phyloP scores from a whole-genome alignment of 2,329 filamentous ascomycete genomes.

The Penicillium corylophilum region DNA sequence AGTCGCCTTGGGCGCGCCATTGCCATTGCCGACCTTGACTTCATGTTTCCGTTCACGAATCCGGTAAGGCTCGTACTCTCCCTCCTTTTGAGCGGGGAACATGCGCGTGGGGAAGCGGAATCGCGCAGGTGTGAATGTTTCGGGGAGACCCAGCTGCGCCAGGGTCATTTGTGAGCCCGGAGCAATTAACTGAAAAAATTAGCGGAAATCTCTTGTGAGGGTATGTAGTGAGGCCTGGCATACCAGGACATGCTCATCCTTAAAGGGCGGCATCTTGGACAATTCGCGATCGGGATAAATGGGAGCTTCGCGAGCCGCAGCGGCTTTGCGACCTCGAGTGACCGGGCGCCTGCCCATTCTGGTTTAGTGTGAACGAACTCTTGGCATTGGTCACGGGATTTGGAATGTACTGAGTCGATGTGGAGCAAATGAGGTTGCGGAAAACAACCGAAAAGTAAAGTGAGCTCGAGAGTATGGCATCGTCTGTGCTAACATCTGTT shows the following conservation, averaged over 20 bases:
- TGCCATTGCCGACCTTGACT: conserved; percentile 28
- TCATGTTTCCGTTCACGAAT: conserved; percentile 57
- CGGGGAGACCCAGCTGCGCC: conserved; percentile 84
- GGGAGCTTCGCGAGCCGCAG: conserved; percentile 20
- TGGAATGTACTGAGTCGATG: neutral
- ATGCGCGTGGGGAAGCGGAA: conserved; percentile 88
- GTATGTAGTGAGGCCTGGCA: conserved; percentile 10
- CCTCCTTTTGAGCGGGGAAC: conserved; percentile 76
- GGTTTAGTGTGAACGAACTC: conserved; percentile 21
- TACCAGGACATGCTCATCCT: conserved; percentile 55
- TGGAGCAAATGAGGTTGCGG: neutral
- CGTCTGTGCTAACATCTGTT: neutral
- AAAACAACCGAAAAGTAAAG: neutral
- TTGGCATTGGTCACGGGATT: conserved; percentile 7
- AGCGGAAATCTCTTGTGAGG: neutral
- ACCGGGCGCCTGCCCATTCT: conserved; percentile 10
- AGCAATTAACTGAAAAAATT: conserved; percentile 48
- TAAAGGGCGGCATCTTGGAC: conserved; percentile 50
- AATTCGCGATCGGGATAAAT: conserved; percentile 18
- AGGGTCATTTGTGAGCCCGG: conserved; percentile 83
- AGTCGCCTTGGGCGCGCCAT: conserved; percentile 35
- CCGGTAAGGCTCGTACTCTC: conserved; percentile 78
- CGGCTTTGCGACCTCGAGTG: conserved; percentile 6
- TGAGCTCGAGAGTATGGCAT: neutral
- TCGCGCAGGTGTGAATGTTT: conserved; percentile 87